Evolutionary conservation across 352 stramenopile species (phyloP), one percentile per base, ranked within the genome.

Genomic region (Globisporangium sylvaticum): DNA sequence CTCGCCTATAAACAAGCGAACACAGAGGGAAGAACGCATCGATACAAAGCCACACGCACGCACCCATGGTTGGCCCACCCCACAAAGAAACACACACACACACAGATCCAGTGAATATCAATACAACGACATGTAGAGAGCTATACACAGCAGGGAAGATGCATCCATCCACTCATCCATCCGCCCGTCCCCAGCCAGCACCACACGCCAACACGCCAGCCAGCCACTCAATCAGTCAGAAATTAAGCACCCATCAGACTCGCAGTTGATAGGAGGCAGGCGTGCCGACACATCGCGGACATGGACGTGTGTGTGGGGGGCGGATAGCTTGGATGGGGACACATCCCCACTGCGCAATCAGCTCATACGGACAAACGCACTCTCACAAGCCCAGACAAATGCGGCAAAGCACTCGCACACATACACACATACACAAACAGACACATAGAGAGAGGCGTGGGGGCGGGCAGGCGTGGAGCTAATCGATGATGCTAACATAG

Each of bases 1-100:
- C 25, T 54, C 59, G 46, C 46, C 59, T 58, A 29, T 42, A 31
- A 20, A 15, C 24, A 44, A 32, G 14, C 24, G 62, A 62, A 69
- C 22, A 8, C 3, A 50, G 42, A 50, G 18, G 42, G 22, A 22
- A 50, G 31, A 34, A 34, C 55, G 54, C 32, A 67, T 52, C 52
- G 24, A 62, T 50, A 62, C 62, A 67, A 50, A 61, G 55, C 31
- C 31, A 29, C 31, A 61, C 31, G 42, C 42, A 61, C 55, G 31
- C 55, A 61, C 55, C 55, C 55, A 61, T 61, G 55, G 55, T 61
- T 14, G 55, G 39, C 39, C 39, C 27, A 18, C 54, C 53, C 55
- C 55, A 15, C 55, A 61, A 32, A 14, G n/a, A 24, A 52, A 54
- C 15, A 64, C 54, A 46, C 55, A 29, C 20, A 59, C 27, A 59